phyloP scores from a whole-genome alignment of 495 filamentous ascomycete species.

The Hyaloscypha bicolor region DNA sequence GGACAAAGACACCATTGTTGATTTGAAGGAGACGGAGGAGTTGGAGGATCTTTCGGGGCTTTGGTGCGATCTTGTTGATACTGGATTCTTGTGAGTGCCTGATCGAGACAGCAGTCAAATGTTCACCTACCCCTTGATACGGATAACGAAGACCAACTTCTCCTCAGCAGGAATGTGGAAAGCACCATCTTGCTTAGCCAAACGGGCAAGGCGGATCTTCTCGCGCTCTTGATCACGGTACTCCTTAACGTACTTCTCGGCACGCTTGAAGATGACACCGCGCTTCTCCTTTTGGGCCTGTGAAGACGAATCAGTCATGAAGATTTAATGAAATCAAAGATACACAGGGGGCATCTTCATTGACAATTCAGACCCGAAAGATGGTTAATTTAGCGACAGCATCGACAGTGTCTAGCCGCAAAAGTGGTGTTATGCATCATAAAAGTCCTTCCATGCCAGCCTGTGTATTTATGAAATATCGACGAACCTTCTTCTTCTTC shows the following conservation, averaged over 20 bases:
- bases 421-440: conserved; percentile 70
- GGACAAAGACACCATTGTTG: conserved; percentile 99
- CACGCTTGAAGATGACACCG: conserved; percentile 97
- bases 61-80: conserved; percentile 99
- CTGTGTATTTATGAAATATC: conserved; percentile 36
- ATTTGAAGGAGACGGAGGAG: conserved; percentile 99
- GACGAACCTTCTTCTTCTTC: conserved; percentile 87
- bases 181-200: conserved; percentile 87
- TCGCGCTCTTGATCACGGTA: conserved; percentile 98
- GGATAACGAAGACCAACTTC: conserved; percentile 97
- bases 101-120: conserved; percentile 3
- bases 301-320: conserved; percentile 25
- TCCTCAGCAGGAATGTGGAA: conserved; percentile 93
- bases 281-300: conserved; percentile 98
- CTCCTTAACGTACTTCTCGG: conserved; percentile 98
- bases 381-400: conserved; percentile 96
- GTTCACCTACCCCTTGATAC: conserved; percentile 87
- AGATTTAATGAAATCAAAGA: conserved; percentile 6
- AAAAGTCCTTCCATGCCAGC: conserved; percentile 51
- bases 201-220: conserved; percentile 89
- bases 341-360: conserved; percentile 26
- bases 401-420: conserved; percentile 95
- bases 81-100: conserved; percentile 41
- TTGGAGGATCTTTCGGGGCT: conserved; percentile 99
- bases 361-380: conserved; percentile 95